Evolutionary conservation across 208 protist species (phyloP).

Genomic region (Leishmania martiniquensis): DNA sequence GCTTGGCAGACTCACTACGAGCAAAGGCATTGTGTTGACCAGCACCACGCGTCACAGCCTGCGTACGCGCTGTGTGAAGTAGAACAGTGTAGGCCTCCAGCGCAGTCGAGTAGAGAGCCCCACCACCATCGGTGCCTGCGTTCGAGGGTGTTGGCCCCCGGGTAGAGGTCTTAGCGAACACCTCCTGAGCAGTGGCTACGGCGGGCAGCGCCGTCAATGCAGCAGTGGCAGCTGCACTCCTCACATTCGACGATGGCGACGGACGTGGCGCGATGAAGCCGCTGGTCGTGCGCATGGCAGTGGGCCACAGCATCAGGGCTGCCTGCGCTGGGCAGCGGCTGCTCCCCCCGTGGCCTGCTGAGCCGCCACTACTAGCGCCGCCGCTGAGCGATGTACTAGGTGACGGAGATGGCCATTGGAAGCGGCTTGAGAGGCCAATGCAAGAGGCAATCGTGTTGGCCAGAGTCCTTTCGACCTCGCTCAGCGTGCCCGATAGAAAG

Average conservation of each 20-base stretch:
- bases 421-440: slow-evolving; percentile 44
- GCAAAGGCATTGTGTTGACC: slow-evolving; percentile 27
- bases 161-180: slow-evolving; percentile 13
- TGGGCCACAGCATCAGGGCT: slow-evolving; percentile 28
- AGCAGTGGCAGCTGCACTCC: background rate
- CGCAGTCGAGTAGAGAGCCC: slow-evolving; percentile 39
- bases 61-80: slow-evolving; percentile 52
- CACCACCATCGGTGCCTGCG: slow-evolving; percentile 36
- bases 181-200: slow-evolving; percentile 8
- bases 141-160: background rate
- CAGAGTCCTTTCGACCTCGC: slow-evolving; percentile 32
- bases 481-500: background rate
- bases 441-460: slow-evolving; percentile 35
- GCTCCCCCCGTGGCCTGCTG: background rate
- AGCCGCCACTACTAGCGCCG: background rate
- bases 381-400: background rate
- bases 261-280: slow-evolving; percentile 11
- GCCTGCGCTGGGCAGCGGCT: background rate
- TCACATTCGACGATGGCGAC: background rate
- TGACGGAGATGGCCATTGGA: slow-evolving; percentile 31
- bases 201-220: slow-evolving; percentile 18
- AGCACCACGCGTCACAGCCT: slow-evolving; percentile 41
- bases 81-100: slow-evolving; percentile 64
- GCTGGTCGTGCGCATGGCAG: slow-evolving; percentile 24
- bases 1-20: slow-evolving; percentile 15